These are phyloP conservation scores for Ceratobasidium sp. DNA, from an alignment of 1,284 basidiomycete species.

Conservation along the genomic window DNA sequence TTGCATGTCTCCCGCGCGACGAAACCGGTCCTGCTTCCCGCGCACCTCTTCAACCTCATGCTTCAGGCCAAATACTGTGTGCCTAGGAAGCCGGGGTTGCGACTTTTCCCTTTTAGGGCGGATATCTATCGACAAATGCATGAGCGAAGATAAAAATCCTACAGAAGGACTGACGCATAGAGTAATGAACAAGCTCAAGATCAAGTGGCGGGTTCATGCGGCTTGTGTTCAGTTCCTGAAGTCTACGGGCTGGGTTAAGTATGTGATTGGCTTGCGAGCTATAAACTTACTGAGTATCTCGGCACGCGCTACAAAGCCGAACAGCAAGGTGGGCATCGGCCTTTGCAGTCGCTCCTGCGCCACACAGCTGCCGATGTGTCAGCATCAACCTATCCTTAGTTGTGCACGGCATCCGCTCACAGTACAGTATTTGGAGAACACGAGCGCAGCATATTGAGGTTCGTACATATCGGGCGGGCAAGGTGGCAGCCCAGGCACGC, in stretches of 20 bases:
- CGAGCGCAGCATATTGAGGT: slow-evolving; percentile 9
- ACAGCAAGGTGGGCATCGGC: slow-evolving; percentile 7
- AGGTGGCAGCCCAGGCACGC: slow-evolving; percentile 3
- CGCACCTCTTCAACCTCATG: background rate
- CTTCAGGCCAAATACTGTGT: background rate
- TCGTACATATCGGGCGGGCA: slow-evolving; percentile 1
- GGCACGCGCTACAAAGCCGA: slow-evolving; percentile 9
- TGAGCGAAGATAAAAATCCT: background rate
- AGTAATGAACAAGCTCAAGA: no score
- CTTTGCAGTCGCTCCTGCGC: slow-evolving; percentile 3
- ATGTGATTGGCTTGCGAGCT: no score
- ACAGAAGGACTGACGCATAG: no score
- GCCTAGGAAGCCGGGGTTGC: background rate
- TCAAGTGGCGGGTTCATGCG: no score
- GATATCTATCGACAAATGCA: background rate
- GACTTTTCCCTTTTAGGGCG: background rate
- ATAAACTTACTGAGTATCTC: slow-evolving; percentile 16
- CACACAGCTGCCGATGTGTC: background rate
- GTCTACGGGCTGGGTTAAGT: no score
- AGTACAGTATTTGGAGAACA: slow-evolving; percentile 28
- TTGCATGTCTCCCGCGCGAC: background rate
- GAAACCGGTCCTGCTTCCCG: background rate
- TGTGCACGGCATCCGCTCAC: background rate
- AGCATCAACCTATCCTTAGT: background rate
- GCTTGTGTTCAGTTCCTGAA: no score